Percentiles rank a stretch among this genome's conserved stretches.
Evolutionary conservation across 768 basidiomycete species (phyloP).

Genomic region (Calocera viscosa): DNA sequence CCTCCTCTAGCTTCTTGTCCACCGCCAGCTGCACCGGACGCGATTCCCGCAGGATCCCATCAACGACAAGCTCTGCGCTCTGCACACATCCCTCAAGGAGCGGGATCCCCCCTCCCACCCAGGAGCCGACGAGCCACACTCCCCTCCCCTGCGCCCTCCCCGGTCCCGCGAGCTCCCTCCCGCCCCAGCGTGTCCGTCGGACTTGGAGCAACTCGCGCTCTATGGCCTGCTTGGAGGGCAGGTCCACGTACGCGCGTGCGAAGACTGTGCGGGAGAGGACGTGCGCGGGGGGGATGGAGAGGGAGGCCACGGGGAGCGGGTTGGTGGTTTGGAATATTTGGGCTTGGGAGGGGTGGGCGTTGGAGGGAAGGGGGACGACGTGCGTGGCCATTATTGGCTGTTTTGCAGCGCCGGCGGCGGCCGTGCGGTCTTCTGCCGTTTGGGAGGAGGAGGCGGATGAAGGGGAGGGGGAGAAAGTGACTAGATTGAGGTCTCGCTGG

Average conservation of each 20-base stretch:
- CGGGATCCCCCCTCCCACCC: conserved; percentile 59
- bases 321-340: conserved; percentile 62
- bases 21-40: neutral
- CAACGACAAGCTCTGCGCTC: conserved; percentile 48
- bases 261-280: conserved; percentile 48
- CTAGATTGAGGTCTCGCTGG: conserved; percentile 54
- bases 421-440: neutral
- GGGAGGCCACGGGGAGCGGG: conserved; percentile 43
- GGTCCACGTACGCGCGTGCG: conserved; percentile 50
- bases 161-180: conserved; percentile 29
- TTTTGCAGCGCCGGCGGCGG: neutral
- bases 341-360: conserved; percentile 26
- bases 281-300: conserved; percentile 22
- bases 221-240: conserved; percentile 40
- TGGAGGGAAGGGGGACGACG: conserved; percentile 31
- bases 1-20: neutral
- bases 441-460: too few species aligned
- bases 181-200: conserved; percentile 29
- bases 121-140: conserved; percentile 62
- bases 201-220: conserved; percentile 32
- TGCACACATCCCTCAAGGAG: conserved; percentile 69
- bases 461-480: conserved; percentile 22
- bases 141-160: conserved; percentile 48
- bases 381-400: conserved; percentile 64
- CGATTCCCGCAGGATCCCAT: conserved; percentile 4